Evolutionary conservation across 1,284 basidiomycete species (phyloP).

Genomic region (Leccinum pallidistipes): DNA sequence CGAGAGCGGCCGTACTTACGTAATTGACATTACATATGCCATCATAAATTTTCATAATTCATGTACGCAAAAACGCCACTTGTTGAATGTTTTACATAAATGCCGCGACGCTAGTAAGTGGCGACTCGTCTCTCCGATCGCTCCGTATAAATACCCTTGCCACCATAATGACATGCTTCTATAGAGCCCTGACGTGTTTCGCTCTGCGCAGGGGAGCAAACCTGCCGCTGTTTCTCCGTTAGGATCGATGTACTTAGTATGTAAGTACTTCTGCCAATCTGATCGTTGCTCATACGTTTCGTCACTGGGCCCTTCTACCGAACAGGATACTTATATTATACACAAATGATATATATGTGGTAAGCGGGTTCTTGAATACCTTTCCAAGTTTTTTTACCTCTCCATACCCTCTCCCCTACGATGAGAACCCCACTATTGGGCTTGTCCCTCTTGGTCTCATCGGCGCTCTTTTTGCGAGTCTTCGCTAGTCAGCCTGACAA

Average conservation of each 20-base stretch:
- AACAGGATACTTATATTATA: background rate
- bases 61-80: no score
- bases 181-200: no score
- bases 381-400: background rate
- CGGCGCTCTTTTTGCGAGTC: constrained; percentile 17
- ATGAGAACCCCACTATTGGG: constrained; percentile 24
- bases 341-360: background rate
- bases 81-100: no score
- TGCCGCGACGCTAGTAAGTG: no score
- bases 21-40: no score
- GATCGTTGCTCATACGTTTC: background rate
- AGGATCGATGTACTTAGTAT: background rate
- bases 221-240: background rate
- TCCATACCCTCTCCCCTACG: background rate
- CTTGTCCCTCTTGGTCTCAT: constrained; percentile 19
- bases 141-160: no score
- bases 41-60: no score
- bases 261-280: background rate
- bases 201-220: background rate
- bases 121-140: no score
- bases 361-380: background rate
- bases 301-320: background rate
- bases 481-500: constrained; percentile 34
- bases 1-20: no score
- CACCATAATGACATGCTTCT: no score